Conservation (phyloP, 2,329 filamentous ascomycete genomes). For the Fusarium praegraminearum region DNA sequence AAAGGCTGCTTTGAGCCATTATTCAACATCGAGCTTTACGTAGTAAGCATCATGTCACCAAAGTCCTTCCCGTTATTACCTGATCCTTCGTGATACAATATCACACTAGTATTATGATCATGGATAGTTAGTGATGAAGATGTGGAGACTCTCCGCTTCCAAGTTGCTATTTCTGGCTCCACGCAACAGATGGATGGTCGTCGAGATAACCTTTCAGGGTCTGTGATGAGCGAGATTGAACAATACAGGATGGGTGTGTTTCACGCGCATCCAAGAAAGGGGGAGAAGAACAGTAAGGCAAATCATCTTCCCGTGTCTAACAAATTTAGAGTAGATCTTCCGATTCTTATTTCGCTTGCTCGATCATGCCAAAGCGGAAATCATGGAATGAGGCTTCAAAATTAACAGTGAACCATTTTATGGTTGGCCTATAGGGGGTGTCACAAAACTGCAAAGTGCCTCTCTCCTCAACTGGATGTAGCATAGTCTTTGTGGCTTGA, state of each 20-base stretch:
- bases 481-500: not conserved
- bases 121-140: constrained; percentile 7
- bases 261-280: constrained; percentile 11
- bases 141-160: constrained; percentile 22
- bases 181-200: constrained; percentile 8
- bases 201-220: constrained; percentile 28
- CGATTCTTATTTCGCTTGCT: constrained; percentile 5
- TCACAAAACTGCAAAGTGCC: not conserved
- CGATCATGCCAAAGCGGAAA: constrained; percentile 1
- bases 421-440: not conserved
- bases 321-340: constrained; percentile 7
- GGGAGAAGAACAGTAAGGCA: not conserved
- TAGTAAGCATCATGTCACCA: not conserved
- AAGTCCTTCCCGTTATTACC: not conserved
- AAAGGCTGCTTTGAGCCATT: not conserved
- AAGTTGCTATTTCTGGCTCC: constrained; percentile 31
- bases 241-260: constrained; percentile 2
- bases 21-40: not conserved
- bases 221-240: constrained; percentile 32
- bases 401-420: constrained; percentile 7
- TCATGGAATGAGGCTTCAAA: not conserved
- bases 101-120: not conserved
- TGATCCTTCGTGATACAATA: not conserved
- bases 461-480: not conserved
- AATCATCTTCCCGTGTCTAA: not conserved